Percentiles rank a stretch among this genome's conserved stretches.
Conservation (phyloP, 805 yeast species). For the Starmerella powellii region DNA sequence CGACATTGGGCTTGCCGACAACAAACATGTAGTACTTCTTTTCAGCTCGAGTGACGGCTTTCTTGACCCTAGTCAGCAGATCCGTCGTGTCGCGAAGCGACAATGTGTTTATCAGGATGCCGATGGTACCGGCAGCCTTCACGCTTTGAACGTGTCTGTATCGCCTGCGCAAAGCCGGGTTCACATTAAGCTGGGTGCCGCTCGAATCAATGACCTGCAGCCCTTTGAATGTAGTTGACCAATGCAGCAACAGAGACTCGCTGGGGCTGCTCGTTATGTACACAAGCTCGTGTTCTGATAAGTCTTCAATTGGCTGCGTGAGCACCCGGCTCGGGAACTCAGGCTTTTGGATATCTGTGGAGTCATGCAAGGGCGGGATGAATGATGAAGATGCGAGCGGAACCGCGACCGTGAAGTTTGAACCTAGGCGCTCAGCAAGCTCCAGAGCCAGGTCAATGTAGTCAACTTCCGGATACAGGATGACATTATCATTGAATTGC, state of each 20-base stretch:
- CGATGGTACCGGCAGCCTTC: slow-evolving; percentile 82
- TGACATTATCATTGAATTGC: slow-evolving; percentile 1
- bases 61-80: slow-evolving; percentile 49
- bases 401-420: slow-evolving; percentile 28
- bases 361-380: slow-evolving; percentile 12
- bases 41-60: slow-evolving; percentile 57
- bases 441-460: slow-evolving; percentile 36
- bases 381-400: slow-evolving; percentile 19
- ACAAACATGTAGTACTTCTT: slow-evolving; percentile 90
- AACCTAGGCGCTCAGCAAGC: slow-evolving; percentile 20
- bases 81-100: slow-evolving; percentile 63
- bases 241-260: slow-evolving; percentile 61
- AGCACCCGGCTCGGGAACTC: slow-evolving; percentile 18
- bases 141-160: slow-evolving; percentile 81
- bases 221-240: slow-evolving; percentile 53
- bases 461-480: slow-evolving; percentile 65
- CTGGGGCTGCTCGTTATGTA: slow-evolving; percentile 44
- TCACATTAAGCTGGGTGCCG: slow-evolving; percentile 29
- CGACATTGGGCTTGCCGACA: slow-evolving; percentile 96
- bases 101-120: slow-evolving; percentile 78
- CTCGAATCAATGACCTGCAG: slow-evolving; percentile 5
- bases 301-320: not conserved
- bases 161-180: slow-evolving; percentile 69
- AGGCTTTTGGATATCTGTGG: not conserved
- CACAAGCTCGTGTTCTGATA: slow-evolving; percentile 4